Evolutionary conservation across 345 rosid species (phyloP).

Genomic region (Salix arbutifolia): DNA sequence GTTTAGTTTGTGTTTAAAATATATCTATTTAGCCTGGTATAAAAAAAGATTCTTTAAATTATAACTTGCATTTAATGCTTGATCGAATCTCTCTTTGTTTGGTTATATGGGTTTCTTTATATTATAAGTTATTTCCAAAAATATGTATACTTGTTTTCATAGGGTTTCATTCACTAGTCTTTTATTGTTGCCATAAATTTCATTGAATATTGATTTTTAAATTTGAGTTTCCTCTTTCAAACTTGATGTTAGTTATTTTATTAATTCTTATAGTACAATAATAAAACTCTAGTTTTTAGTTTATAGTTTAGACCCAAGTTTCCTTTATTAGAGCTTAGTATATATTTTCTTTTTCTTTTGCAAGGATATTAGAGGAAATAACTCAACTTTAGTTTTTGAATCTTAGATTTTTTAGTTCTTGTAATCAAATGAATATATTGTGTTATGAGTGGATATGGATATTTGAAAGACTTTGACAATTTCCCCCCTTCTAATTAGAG

Average conservation of each 20-base stretch:
- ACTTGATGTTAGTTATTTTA: not conserved
- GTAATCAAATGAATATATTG: not conserved
- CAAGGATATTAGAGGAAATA: not conserved
- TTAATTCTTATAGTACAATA: not conserved
- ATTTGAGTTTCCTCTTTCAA: not conserved
- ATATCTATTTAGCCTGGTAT: too few relatives aligned
- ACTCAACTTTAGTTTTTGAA: not conserved
- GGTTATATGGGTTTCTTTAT: not conserved
- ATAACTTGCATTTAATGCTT: not conserved
- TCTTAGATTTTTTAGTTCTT: slow-evolving; percentile 3
- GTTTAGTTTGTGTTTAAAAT: too few relatives aligned
- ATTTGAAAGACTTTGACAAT: not conserved
- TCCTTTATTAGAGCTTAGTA: not conserved
- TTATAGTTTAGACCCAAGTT: not conserved
- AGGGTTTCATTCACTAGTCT: not conserved
- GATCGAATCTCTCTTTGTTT: slow-evolving; percentile 18
- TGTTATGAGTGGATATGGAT: not conserved
- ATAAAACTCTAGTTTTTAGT: slow-evolving; percentile 9
- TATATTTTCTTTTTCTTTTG: not conserved
- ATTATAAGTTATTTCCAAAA: not conserved
- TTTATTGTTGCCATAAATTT: slow-evolving; percentile 5
- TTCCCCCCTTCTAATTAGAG: not conserved
- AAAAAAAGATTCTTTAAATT: too few relatives aligned
- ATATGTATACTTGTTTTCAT: slow-evolving; percentile 3
- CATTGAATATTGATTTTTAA: not conserved